Percentiles rank a stretch among this genome's conserved stretches.
Conservation (phyloP, 2,329 filamentous ascomycete species). For the Claviceps sp. region DNA sequence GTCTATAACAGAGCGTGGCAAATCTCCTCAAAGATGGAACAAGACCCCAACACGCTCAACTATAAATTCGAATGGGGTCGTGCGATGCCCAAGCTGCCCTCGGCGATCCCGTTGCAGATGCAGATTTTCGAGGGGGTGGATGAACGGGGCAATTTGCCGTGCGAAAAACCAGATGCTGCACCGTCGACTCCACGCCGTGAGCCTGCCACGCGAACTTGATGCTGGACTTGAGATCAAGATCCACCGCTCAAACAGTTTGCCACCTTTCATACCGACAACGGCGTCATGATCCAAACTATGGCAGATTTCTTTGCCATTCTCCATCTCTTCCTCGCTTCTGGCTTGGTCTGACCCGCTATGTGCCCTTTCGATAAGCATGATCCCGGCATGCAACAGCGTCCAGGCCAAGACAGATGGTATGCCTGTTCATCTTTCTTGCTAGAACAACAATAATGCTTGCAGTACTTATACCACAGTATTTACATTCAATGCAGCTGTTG, state of each 20-base stretch:
- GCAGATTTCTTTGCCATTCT: too few relatives aligned
- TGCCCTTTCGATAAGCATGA: constrained; percentile 51
- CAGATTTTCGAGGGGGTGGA: constrained; percentile 37
- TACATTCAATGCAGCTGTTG: too few relatives aligned
- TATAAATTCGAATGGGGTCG: constrained; percentile 35
- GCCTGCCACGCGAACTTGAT: constrained; percentile 49
- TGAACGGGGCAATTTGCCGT: constrained; percentile 11
- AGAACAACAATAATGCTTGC: too few relatives aligned
- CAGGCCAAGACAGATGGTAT: too few relatives aligned
- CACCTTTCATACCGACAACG: constrained; percentile 56
- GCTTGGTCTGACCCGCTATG: constrained; percentile 70
- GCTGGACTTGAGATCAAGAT: constrained; percentile 54
- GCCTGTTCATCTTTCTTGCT: too few relatives aligned
- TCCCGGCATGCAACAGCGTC: too few relatives aligned
- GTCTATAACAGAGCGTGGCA: constrained; percentile 34
- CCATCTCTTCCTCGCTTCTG: constrained; percentile 42
- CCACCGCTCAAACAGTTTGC: constrained; percentile 73
- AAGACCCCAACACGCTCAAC: constrained; percentile 16
- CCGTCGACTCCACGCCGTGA: not conserved
- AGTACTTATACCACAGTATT: too few relatives aligned
- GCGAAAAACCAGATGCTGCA: not conserved
- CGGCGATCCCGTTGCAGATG: constrained; percentile 20
- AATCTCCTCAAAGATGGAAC: constrained; percentile 28
- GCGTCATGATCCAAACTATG: too few relatives aligned
- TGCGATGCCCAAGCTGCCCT: constrained; percentile 13